These are phyloP conservation scores for Lyophyllum shimeji DNA, from an alignment of 768 basidiomycete genomes.

Conservation along the genomic window DNA sequence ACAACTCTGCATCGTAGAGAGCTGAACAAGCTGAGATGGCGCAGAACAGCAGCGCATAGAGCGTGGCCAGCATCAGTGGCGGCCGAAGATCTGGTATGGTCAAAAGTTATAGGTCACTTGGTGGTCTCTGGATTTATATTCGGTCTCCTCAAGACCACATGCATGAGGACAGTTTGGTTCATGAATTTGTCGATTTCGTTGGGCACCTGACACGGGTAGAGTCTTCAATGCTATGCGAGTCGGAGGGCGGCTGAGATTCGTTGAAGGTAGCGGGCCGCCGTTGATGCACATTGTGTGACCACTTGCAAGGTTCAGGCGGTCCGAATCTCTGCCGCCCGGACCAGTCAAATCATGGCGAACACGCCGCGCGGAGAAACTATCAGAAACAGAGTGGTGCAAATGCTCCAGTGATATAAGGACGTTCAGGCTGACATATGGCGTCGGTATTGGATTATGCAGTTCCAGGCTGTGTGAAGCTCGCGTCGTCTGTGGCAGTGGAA, in stretches of 20 bases:
- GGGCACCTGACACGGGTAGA: conserved; percentile 10
- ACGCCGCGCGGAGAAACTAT: neutral
- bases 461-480: neutral
- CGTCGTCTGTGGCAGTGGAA: too few relatives aligned
- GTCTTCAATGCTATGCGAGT: neutral
- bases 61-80: conserved; percentile 6
- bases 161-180: neutral
- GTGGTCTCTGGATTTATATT: neutral
- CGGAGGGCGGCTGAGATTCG: neutral
- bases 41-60: conserved; percentile 13
- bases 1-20: conserved; percentile 3
- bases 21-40: conserved; percentile 9
- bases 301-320: neutral
- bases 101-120: neutral
- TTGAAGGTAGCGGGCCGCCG: neutral
- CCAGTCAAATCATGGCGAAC: too few relatives aligned
- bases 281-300: neutral
- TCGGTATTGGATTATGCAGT: too few relatives aligned
- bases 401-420: too few relatives aligned
- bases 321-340: neutral
- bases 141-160: neutral
- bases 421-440: too few relatives aligned
- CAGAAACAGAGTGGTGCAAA: too few relatives aligned
- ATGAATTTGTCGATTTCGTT: neutral
- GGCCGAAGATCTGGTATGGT: neutral